Conservation (phyloP, 2,329 filamentous ascomycete species). For the Penicillium frequentans region DNA sequence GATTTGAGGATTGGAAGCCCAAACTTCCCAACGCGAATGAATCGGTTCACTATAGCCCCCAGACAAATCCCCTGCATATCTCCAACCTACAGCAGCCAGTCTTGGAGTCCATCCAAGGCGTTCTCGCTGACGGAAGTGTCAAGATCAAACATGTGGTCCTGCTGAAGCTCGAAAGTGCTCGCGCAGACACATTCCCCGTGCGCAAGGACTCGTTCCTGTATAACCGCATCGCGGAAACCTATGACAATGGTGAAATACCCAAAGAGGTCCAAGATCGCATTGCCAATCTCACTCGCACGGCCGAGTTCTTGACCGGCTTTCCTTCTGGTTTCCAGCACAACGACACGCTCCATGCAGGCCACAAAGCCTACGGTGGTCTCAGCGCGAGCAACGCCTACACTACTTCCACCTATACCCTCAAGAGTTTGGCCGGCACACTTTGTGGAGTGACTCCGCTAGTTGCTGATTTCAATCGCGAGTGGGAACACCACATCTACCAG, state of each 20-base stretch:
- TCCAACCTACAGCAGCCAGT: slow-evolving; percentile 33
- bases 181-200: slow-evolving; percentile 48
- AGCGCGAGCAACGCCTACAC: slow-evolving; percentile 44
- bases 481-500: slow-evolving; percentile 43
- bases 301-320: slow-evolving; percentile 24
- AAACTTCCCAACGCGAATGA: neutral
- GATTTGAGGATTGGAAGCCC: slow-evolving; percentile 25
- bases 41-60: slow-evolving; percentile 32
- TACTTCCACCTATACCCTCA: slow-evolving; percentile 44
- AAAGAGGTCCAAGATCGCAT: slow-evolving; percentile 24
- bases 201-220: slow-evolving; percentile 37
- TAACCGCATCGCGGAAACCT: slow-evolving; percentile 37
- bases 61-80: slow-evolving; percentile 41
- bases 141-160: slow-evolving; percentile 45
- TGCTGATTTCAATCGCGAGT: slow-evolving; percentile 45
- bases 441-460: slow-evolving; percentile 44
- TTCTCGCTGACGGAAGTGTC: slow-evolving; percentile 26
- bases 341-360: slow-evolving; percentile 2
- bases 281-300: slow-evolving; percentile 25
- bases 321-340: slow-evolving; percentile 17
- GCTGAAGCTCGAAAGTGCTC: slow-evolving; percentile 46
- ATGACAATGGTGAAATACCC: slow-evolving; percentile 34
- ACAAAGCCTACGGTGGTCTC: slow-evolving; percentile 38
- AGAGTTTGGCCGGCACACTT: slow-evolving; percentile 43
- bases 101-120: slow-evolving; percentile 13